phyloP scores from a whole-genome alignment of 2,329 filamentous ascomycete genomes.

The Chaetoscypha palmicola region DNA sequence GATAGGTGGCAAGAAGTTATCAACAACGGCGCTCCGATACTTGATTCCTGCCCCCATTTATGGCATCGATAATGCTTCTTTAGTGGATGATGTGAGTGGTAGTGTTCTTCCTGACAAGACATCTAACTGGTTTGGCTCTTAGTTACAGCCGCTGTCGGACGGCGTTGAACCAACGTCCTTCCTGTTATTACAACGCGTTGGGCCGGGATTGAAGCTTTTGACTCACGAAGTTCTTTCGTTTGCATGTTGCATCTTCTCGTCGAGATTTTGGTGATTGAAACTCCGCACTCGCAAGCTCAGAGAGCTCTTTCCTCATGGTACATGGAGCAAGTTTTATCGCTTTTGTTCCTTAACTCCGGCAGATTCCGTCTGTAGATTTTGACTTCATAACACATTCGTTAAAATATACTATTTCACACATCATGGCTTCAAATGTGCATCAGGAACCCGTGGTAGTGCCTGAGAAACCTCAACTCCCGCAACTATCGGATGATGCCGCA shows the following conservation, averaged over 20 bases:
- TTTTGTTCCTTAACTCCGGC: not conserved
- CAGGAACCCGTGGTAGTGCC: slow-evolving; percentile 9
- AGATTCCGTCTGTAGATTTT: not conserved
- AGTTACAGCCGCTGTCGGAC: not conserved
- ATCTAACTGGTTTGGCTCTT: not conserved
- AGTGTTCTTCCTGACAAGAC: not conserved
- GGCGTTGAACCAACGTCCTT: not conserved
- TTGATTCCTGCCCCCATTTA: no score
- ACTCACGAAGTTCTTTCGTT: no score
- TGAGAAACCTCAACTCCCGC: slow-evolving; percentile 6
- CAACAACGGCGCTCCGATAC: not conserved
- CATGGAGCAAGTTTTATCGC: not conserved
- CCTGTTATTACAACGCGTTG: not conserved
- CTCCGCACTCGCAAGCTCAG: not conserved
- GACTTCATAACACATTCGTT: not conserved
- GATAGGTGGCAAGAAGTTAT: no score
- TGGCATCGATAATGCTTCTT: no score
- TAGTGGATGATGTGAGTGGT: no score
- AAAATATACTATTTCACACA: slow-evolving; percentile 3
- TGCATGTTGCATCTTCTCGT: not conserved
- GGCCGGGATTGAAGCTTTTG: no score
- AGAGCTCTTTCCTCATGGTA: not conserved
- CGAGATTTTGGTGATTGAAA: not conserved
- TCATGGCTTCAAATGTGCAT: slow-evolving; percentile 22
- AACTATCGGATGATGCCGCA: slow-evolving; percentile 11